Conservation (phyloP, 176 grass and related monocot species). For the Musa schizocarpa region DNA sequence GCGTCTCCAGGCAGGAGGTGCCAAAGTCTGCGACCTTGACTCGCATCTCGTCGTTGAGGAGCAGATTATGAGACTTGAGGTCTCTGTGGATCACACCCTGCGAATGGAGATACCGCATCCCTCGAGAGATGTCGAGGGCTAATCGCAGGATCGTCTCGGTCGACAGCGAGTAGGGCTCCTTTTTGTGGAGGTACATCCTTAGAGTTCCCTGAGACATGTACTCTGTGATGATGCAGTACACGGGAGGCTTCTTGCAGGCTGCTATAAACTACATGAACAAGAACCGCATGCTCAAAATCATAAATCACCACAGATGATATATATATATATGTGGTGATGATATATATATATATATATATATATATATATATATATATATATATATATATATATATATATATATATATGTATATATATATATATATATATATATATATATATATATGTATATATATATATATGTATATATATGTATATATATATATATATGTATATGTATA, state of each 20-base stretch:
- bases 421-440: no score
- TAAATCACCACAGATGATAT: neutral
- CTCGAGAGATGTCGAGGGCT: slow-evolving; percentile 85
- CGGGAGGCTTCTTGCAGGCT: slow-evolving; percentile 88
- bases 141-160: slow-evolving; percentile 76
- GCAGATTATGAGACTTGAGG: slow-evolving; percentile 93
- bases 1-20: slow-evolving; percentile 84
- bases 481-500: no score
- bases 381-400: no score
- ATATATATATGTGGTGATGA: neutral
- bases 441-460: neutral
- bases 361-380: no score
- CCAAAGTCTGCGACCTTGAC: slow-evolving; percentile 97
- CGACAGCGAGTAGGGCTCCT: slow-evolving; percentile 87
- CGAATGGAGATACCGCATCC: slow-evolving; percentile 94
- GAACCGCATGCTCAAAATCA: neutral
- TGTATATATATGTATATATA: no score
- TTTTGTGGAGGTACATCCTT: slow-evolving; percentile 99
- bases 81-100: slow-evolving; percentile 95
- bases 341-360: no score
- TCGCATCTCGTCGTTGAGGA: slow-evolving; percentile 96
- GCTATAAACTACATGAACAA: slow-evolving; percentile 66
- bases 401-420: no score
- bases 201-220: slow-evolving; percentile 99
- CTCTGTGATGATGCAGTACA: slow-evolving; percentile 97